Evolutionary conservation across 2,329 filamentous ascomycete species (phyloP).

Genomic region (Fusarium musae): DNA sequence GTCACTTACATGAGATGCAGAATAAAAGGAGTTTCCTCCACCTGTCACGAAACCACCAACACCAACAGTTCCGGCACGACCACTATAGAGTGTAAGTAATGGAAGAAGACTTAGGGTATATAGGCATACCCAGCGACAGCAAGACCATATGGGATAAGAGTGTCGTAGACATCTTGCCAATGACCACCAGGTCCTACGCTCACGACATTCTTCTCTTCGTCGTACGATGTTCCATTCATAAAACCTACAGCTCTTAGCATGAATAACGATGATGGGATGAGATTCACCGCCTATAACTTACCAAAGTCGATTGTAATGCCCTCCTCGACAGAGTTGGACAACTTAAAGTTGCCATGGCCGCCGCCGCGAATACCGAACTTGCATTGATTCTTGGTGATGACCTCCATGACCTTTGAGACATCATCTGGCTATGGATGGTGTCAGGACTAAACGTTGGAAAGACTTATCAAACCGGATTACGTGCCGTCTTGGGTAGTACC

Average conservation of each 20-base stretch:
- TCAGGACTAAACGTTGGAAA: neutral
- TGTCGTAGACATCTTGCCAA: constrained; percentile 53
- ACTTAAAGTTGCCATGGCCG: constrained; percentile 49
- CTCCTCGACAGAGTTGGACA: constrained; percentile 50
- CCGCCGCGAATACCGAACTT: constrained; percentile 54
- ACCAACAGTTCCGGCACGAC: constrained; percentile 51
- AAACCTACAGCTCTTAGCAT: constrained; percentile 32
- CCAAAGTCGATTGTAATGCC: constrained; percentile 54
- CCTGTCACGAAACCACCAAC: constrained; percentile 50
- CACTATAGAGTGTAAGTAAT: constrained; percentile 30
- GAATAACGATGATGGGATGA: fast-evolving
- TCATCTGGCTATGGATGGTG: constrained; percentile 41
- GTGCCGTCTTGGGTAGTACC: constrained; percentile 45
- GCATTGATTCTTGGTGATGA: constrained; percentile 46
- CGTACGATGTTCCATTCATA: constrained; percentile 47
- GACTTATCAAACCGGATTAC: neutral
- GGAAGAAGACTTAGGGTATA: neutral
- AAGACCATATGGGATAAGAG: constrained; percentile 48
- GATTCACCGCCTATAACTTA: neutral
- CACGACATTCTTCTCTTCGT: constrained; percentile 45
- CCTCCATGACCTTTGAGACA: constrained; percentile 50
- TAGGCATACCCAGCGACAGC: constrained; percentile 44
- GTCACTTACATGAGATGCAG: constrained; percentile 40
- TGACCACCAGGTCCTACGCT: constrained; percentile 50
- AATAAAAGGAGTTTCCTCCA: constrained; percentile 53